These are phyloP conservation scores for Penicillium sp. DNA, from an alignment of 2,329 filamentous ascomycete genomes.

Conservation along the genomic window DNA sequence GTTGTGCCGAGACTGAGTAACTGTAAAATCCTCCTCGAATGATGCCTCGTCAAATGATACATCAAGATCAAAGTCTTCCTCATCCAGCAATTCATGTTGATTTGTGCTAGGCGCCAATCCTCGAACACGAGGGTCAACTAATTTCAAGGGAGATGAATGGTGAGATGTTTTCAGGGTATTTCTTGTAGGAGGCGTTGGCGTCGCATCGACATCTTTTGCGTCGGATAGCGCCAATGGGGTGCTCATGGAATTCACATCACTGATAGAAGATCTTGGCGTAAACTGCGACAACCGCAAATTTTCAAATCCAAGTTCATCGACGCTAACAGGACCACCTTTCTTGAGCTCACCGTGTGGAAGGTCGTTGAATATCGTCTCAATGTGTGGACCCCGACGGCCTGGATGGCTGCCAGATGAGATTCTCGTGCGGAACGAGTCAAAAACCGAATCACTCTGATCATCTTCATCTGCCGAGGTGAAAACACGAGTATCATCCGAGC, in stretches of 20 bases:
- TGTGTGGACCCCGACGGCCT: constrained; percentile 53
- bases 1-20: not conserved
- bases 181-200: constrained; percentile 7
- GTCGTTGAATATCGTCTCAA: constrained; percentile 63
- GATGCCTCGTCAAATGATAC: constrained; percentile 11
- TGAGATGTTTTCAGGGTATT: not conserved
- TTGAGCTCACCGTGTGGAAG: constrained; percentile 36
- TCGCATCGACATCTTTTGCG: constrained; percentile 11
- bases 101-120: not conserved
- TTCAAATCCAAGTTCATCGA: constrained; percentile 48
- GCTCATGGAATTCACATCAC: constrained; percentile 16
- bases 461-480: constrained; percentile 58
- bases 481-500: constrained; percentile 58
- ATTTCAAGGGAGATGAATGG: constrained; percentile 1
- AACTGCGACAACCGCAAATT: constrained; percentile 37
- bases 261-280: constrained; percentile 22
- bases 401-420: constrained; percentile 52
- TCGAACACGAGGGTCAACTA: not conserved
- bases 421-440: constrained; percentile 60
- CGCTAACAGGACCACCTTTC: constrained; percentile 41
- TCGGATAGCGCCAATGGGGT: constrained; percentile 10
- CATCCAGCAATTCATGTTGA: not conserved
- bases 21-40: not conserved
- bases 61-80: constrained; percentile 7
- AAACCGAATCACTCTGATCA: constrained; percentile 59